Evolutionary conservation across 1,284 basidiomycete genomes (phyloP), one percentile per base, ranked within the genome.

Genomic region (Leccinum subrobustum): DNA sequence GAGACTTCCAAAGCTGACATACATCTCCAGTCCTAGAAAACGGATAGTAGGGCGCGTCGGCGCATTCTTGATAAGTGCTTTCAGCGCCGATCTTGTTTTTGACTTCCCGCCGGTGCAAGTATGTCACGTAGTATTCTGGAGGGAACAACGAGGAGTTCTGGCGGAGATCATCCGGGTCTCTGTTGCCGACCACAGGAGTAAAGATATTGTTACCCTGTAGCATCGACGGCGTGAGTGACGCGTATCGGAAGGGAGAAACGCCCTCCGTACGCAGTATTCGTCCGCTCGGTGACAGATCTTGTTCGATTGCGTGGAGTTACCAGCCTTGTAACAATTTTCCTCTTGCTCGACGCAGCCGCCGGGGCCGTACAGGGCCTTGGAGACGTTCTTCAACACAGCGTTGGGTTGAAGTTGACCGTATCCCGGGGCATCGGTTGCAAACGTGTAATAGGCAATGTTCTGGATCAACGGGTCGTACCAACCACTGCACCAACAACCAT

Each of bases 61-160:
- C 63, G 57, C 85, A 87, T 63, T 83, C 80, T 12, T 66, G 58
- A 63, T 85, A 88, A 4, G 64, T 69, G 16, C 68, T 67, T 66
- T 81, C 74, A 1, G 85, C 85, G 3, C 86, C 86, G 50, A 88
- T 88, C 59, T 66, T 67, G 18, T 68, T 64, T 66, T 74, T 66
- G 6, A 84, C 70, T 8, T 73, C 68, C 0, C 73, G 54, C 25
- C 72, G 68, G 1, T 62, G 65, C 14, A 87, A 72, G 65, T 82
- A 86, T 11, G 73, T 71, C 37, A 82, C 62, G 58, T 86, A 87
- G 63, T 78, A 84, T 57, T 81, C 77, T 0, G 86, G 82, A 5
- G 86, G 86, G 74, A 87, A 88, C 8, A 61, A 0, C 33, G 81
- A 78, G 0, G 80, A 76, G 47, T 80, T 84, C 67, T 87, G 85